Percentiles rank a stretch among this genome's conserved stretches.
phyloP scores from a whole-genome alignment of 768 basidiomycete genomes.

The Leucocoprinus leucothites region DNA sequence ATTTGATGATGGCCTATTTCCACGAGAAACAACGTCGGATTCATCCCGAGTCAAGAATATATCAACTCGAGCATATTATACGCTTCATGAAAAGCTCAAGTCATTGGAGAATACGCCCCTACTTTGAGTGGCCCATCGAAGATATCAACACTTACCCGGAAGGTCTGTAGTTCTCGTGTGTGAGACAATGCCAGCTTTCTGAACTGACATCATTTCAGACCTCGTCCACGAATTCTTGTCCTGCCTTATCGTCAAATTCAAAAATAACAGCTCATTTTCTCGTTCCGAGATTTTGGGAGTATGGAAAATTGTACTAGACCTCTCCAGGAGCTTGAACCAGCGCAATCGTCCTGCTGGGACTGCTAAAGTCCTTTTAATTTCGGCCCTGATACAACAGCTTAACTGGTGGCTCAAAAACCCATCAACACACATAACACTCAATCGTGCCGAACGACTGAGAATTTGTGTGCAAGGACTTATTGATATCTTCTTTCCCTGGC shows the following conservation, averaged over 20 bases:
- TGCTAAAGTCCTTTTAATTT: not conserved
- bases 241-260: not conserved
- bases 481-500: slow-evolving; percentile 5
- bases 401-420: slow-evolving; percentile 1
- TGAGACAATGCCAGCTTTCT: too few species aligned
- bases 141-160: slow-evolving; percentile 1
- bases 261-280: not conserved
- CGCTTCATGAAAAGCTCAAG: slow-evolving; percentile 2
- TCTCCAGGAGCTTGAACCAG: slow-evolving; percentile 1
- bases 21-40: slow-evolving; percentile 1
- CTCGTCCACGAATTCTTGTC: not conserved
- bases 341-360: not conserved
- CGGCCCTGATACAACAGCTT: not conserved
- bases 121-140: slow-evolving; percentile 5
- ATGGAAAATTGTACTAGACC: slow-evolving; percentile 6
- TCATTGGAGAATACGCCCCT: not conserved
- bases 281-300: slow-evolving; percentile 3
- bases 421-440: slow-evolving; percentile 1
- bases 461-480: slow-evolving; percentile 5
- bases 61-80: slow-evolving; percentile 4
- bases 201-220: not conserved
- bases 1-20: slow-evolving; percentile 5
- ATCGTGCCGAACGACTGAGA: slow-evolving; percentile 1
- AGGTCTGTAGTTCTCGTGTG: not conserved
- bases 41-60: not conserved